These are phyloP conservation scores for Ceratobasidium sp. DNA, from an alignment of 1,284 basidiomycete genomes.

Conservation along the genomic window DNA sequence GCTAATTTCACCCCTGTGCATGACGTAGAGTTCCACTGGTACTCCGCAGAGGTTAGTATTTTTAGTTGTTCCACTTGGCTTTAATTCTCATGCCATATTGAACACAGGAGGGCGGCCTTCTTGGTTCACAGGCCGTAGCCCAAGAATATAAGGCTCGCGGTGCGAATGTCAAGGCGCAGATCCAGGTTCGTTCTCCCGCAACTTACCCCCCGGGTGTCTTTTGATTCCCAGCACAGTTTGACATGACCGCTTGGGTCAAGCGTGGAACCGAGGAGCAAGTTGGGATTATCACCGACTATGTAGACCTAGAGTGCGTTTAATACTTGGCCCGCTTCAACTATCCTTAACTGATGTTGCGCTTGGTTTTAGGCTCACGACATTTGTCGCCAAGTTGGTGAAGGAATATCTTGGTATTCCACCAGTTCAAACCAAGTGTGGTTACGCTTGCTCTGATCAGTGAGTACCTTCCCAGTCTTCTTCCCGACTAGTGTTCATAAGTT, in stretches of 20 bases:
- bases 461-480: slow-evolving; percentile 53
- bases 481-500: slow-evolving; percentile 52
- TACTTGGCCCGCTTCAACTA: slow-evolving; percentile 24
- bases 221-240: slow-evolving; percentile 67
- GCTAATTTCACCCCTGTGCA: slow-evolving; percentile 81
- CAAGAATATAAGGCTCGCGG: slow-evolving; percentile 75
- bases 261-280: slow-evolving; percentile 86
- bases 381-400: slow-evolving; percentile 82
- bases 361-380: slow-evolving; percentile 74
- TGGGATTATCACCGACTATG: slow-evolving; percentile 92
- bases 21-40: slow-evolving; percentile 96
- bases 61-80: slow-evolving; percentile 23
- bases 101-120: slow-evolving; percentile 87
- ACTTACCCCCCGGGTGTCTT: background rate
- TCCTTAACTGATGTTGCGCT: slow-evolving; percentile 29
- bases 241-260: slow-evolving; percentile 98
- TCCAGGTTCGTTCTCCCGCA: slow-evolving; percentile 69
- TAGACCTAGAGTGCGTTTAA: slow-evolving; percentile 69
- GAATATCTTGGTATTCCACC: slow-evolving; percentile 84
- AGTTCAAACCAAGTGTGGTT: slow-evolving; percentile 88
- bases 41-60: slow-evolving; percentile 76
- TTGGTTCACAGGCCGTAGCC: slow-evolving; percentile 94
- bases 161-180: slow-evolving; percentile 87
- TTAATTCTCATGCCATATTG: slow-evolving; percentile 18
- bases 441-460: slow-evolving; percentile 94